Evolutionary conservation across 192 early-diverging fungal genomes (phyloP).

Genomic region (Phlyctochytrium planicorne): DNA sequence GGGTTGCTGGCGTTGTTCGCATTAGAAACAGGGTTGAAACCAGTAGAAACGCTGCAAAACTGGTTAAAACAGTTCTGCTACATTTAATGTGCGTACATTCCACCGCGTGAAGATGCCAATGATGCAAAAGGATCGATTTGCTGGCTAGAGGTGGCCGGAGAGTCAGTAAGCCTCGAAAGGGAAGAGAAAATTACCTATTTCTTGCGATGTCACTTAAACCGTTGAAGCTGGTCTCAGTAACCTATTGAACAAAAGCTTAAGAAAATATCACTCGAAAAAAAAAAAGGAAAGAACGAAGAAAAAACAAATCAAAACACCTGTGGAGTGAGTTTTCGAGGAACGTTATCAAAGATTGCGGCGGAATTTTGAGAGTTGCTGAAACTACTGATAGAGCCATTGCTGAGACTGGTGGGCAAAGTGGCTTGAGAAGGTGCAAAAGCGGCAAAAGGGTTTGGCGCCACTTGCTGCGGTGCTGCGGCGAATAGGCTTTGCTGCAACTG

Average conservation of each 20-base stretch:
- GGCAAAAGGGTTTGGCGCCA: conserved; percentile 31
- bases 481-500: conserved; percentile 27
- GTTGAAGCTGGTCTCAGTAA: neutral
- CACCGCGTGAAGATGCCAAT: neutral
- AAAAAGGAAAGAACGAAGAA: too few species aligned
- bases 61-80: too few species aligned
- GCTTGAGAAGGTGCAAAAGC: too few species aligned
- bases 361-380: neutral
- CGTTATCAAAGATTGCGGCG: conserved; percentile 8
- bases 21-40: neutral
- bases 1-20: neutral
- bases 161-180: neutral
- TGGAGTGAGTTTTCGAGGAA: conserved; percentile 24
- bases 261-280: neutral
- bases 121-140: conserved; percentile 9
- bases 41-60: neutral
- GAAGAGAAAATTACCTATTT: conserved; percentile 4
- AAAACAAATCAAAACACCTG: neutral
- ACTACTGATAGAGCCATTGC: conserved; percentile 19
- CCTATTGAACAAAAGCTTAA: neutral
- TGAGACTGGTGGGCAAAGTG: conserved; percentile 3
- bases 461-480: conserved; percentile 32
- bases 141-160: conserved; percentile 4
- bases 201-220: neutral
- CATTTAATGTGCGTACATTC: neutral